These are phyloP conservation scores for Picea abies DNA, from an alignment of 83 land plant genomes.

Conservation along the genomic window DNA sequence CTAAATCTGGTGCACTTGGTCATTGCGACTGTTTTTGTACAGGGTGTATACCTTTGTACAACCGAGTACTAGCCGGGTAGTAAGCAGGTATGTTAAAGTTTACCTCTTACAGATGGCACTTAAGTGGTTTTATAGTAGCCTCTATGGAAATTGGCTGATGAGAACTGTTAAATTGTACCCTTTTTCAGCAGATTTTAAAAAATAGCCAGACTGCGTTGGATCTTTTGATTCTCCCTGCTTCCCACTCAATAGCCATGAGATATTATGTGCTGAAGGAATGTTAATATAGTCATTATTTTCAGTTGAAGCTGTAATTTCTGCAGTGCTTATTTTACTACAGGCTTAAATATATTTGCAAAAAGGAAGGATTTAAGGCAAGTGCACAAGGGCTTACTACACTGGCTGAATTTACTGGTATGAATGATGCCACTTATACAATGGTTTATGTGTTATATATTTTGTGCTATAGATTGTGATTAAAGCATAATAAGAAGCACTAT, in stretches of 20 bases:
- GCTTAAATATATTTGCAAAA: slow-evolving; percentile 85
- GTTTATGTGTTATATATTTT: background rate
- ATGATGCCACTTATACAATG: background rate
- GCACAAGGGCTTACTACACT: slow-evolving; percentile 91
- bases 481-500: no score
- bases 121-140: background rate
- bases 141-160: background rate
- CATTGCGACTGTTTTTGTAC: slow-evolving; percentile 13
- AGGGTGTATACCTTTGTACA: slow-evolving; percentile 93
- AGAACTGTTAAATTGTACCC: background rate
- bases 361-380: slow-evolving; percentile 78
- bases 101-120: background rate
- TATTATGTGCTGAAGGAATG: background rate
- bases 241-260: background rate
- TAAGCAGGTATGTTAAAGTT: slow-evolving; percentile 64
- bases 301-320: slow-evolving; percentile 1
- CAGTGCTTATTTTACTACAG: slow-evolving; percentile 29
- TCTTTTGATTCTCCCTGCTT: background rate
- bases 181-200: background rate
- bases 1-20: background rate
- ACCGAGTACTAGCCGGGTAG: slow-evolving; percentile 86
- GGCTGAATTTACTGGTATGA: slow-evolving; percentile 84
- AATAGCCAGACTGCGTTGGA: background rate
- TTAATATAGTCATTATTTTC: slow-evolving; percentile 4
- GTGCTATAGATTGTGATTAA: background rate